phyloP scores from a whole-genome alignment of 768 basidiomycete genomes.

The Lactarius tabidus region DNA sequence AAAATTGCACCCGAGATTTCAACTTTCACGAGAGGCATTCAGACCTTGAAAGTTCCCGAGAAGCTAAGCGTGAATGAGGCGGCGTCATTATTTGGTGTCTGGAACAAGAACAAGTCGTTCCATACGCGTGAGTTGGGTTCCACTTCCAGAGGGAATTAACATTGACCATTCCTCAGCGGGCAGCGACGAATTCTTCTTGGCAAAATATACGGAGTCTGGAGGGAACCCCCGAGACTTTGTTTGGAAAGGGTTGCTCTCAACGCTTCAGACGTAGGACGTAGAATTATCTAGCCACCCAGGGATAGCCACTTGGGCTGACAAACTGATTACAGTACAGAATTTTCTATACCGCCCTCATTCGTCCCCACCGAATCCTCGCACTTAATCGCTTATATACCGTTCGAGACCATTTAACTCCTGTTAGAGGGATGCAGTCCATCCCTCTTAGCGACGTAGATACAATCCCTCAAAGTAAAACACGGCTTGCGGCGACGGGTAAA shows the following conservation, averaged over 20 bases:
- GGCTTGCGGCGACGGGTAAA: no score
- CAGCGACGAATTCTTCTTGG: constrained; percentile 70
- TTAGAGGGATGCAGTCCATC: no score
- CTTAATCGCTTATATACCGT: no score
- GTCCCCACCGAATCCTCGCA: no score
- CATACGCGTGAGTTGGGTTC: constrained; percentile 41
- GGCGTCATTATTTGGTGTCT: constrained; percentile 68
- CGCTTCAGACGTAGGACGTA: constrained; percentile 25
- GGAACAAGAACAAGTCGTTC: constrained; percentile 59
- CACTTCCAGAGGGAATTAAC: constrained; percentile 4
- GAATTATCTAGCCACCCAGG: not conserved
- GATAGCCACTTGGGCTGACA: no score
- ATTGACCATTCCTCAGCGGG: constrained; percentile 29
- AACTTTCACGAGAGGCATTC: constrained; percentile 52
- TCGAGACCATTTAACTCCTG: no score
- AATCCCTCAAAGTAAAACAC: no score
- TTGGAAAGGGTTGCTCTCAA: constrained; percentile 33
- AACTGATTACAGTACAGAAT: no score
- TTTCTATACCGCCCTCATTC: no score
- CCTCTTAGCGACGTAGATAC: no score
- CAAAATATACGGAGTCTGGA: constrained; percentile 70
- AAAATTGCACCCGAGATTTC: constrained; percentile 48
- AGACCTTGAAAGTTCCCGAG: constrained; percentile 50
- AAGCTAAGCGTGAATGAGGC: constrained; percentile 65
- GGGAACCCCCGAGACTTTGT: constrained; percentile 83